Percentiles rank a stretch among this genome's conserved stretches.
phyloP scores from a whole-genome alignment of 2,329 filamentous ascomycete species.

The Phyllosticta citrichinensis region DNA sequence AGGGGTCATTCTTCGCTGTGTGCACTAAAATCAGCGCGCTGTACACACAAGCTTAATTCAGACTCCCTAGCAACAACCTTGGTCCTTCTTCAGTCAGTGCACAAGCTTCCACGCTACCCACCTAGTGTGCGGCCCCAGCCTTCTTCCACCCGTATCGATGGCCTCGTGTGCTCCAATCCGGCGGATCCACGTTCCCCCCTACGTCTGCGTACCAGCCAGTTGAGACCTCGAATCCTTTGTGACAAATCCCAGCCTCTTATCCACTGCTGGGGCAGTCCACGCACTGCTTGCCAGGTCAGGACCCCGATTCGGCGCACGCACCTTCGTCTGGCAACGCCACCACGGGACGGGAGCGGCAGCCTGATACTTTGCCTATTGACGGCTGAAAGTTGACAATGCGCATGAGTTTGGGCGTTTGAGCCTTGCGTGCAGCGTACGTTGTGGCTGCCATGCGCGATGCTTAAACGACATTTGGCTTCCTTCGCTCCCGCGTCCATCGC shows the following conservation, averaged over 20 bases:
- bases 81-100: not conserved
- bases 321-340: not conserved
- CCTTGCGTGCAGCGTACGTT: not conserved
- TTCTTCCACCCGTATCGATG: not conserved
- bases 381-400: not conserved
- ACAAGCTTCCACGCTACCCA: not conserved
- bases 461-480: not conserved
- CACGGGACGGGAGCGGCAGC: not conserved
- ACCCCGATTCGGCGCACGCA: not conserved
- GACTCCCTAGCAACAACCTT: not conserved
- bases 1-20: not conserved
- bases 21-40: not conserved
- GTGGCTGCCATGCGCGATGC: not conserved
- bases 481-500: too few species aligned
- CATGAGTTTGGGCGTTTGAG: not conserved
- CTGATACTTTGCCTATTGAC: not conserved
- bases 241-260: not conserved
- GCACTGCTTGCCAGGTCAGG: not conserved
- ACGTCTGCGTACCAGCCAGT: not conserved
- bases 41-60: not conserved
- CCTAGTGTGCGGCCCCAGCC: not conserved
- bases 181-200: not conserved
- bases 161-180: not conserved
- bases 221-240: not conserved
- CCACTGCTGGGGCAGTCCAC: not conserved